Evolutionary conservation across 768 basidiomycete genomes (phyloP).

Genomic region (Phylloporus sp.): DNA sequence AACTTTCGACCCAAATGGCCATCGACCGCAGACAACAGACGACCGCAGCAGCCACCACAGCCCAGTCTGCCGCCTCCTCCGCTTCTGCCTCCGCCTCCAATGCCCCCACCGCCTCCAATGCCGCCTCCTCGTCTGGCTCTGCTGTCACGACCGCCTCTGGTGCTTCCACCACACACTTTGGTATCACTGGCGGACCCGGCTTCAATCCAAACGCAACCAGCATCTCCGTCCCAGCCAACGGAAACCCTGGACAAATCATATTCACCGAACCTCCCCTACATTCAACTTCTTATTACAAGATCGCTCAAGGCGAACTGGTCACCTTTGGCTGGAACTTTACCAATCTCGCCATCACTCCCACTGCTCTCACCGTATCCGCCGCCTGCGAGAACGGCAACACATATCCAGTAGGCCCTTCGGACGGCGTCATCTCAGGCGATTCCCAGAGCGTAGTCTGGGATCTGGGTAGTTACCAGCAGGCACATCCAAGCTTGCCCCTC

Average conservation of each 20-base stretch:
- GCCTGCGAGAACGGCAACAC: conserved; percentile 65
- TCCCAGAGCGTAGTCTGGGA: conserved; percentile 56
- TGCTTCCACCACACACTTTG: conserved; percentile 3
- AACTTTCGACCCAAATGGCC: conserved; percentile 7
- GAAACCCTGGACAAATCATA: conserved; percentile 40
- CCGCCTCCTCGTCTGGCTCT: conserved; percentile 1
- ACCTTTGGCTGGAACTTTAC: conserved; percentile 76
- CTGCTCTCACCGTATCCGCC: conserved; percentile 56
- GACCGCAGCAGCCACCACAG: neutral
- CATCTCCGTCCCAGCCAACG: conserved; percentile 32
- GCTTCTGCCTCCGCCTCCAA: conserved; percentile 1
- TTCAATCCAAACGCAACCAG: conserved; percentile 20
- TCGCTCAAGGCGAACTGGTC: conserved; percentile 48
- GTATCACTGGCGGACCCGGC: conserved; percentile 27
- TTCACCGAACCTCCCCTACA: conserved; percentile 57
- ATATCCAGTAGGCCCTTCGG: conserved; percentile 57
- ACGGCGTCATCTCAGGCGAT: conserved; percentile 48
- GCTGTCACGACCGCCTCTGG: too few relatives aligned
- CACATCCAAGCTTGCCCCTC: conserved; percentile 49
- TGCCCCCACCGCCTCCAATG: neutral
- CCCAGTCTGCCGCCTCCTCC: conserved; percentile 3
- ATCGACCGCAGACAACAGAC: conserved; percentile 25
- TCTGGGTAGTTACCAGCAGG: conserved; percentile 49
- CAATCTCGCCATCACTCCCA: conserved; percentile 47
- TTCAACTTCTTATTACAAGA: conserved; percentile 62